phyloP scores from a whole-genome alignment of 345 rosid species.

The Xanthoceras sorbifolium region DNA sequence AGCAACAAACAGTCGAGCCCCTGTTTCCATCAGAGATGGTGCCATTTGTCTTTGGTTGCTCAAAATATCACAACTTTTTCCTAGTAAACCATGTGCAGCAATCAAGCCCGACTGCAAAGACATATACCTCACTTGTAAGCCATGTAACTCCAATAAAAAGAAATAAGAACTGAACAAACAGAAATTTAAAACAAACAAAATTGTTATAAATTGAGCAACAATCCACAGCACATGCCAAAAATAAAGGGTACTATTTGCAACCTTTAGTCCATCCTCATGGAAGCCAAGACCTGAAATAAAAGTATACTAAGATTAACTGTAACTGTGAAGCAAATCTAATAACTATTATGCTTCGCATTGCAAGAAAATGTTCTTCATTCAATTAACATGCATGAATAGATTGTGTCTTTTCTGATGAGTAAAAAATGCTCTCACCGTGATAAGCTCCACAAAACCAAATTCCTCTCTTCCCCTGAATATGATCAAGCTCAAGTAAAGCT shows the following conservation, averaged over 20 bases:
- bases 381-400: not conserved
- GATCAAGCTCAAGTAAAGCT: conserved; percentile 68
- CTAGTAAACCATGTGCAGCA: conserved; percentile 71
- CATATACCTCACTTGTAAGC: not conserved
- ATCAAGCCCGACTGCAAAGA: conserved; percentile 65
- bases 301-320: not conserved
- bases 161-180: not conserved
- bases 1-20: conserved; percentile 72
- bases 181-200: not conserved
- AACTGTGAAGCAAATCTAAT: not conserved
- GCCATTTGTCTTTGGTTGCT: conserved; percentile 76
- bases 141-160: not conserved
- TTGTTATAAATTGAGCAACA: not conserved
- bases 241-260: conserved; percentile 21
- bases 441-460: conserved; percentile 92
- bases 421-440: conserved; percentile 46
- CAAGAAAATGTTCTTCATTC: not conserved
- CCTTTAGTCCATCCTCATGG: conserved; percentile 94
- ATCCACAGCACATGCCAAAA: not conserved
- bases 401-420: not conserved
- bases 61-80: conserved; percentile 42
- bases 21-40: conserved; percentile 68
- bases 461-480: conserved; percentile 76
- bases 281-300: conserved; percentile 82
- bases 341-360: not conserved